phyloP scores from a whole-genome alignment of 108 stramenopile genomes.

The Nannochloropsis gaditana region DNA sequence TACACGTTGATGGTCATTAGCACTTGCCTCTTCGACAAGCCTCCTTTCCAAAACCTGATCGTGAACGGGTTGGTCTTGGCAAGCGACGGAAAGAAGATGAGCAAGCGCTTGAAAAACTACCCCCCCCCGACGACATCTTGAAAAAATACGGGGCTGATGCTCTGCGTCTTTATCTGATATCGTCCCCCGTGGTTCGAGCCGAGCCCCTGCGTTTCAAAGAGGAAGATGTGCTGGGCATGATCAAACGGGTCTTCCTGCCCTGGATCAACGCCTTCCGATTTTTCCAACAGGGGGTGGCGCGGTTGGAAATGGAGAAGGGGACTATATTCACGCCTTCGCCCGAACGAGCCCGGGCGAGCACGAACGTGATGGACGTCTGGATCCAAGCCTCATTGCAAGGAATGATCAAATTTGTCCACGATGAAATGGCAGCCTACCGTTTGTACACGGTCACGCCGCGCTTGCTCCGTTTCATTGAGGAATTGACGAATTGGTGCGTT shows the following conservation, averaged over 20 bases:
- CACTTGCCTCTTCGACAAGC: constrained; percentile 94
- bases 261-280: constrained; percentile 98
- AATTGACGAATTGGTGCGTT: constrained; percentile 88
- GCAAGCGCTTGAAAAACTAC: constrained; percentile 97
- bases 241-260: constrained; percentile 94
- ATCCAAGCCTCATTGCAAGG: constrained; percentile 91
- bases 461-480: constrained; percentile 83
- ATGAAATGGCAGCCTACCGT: constrained; percentile 96
- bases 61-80: constrained; percentile 97
- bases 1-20: constrained; percentile 99
- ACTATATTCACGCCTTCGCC: constrained; percentile 70
- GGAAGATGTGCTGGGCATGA: constrained; percentile 87
- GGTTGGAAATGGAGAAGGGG: constrained; percentile 46
- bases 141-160: constrained; percentile 95
- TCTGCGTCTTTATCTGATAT: constrained; percentile 97
- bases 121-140: constrained; percentile 63
- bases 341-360: constrained; percentile 67
- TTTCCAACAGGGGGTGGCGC: constrained; percentile 72
- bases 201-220: constrained; percentile 95
- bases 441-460: constrained; percentile 98
- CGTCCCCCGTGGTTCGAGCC: constrained; percentile 96
- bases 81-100: constrained; percentile 98
- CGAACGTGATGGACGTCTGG: constrained; percentile 95
- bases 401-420: constrained; percentile 87
- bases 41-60: constrained; percentile 97